phyloP scores from a whole-genome alignment of 768 basidiomycete genomes.

The Trametes sanguinea region DNA sequence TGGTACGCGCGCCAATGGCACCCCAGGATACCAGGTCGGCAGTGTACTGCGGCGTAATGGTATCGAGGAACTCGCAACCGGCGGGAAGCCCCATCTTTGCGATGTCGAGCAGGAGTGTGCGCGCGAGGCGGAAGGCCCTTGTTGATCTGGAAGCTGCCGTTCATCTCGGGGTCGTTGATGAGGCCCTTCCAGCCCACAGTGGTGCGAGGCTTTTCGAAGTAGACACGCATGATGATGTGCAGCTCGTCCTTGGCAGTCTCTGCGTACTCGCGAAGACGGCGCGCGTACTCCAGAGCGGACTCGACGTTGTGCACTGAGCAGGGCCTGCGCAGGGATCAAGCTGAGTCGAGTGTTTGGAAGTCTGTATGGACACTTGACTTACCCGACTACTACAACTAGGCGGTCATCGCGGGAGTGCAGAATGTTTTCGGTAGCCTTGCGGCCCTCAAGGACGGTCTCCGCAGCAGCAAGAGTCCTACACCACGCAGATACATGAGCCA shows the following conservation, averaged over 20 bases:
- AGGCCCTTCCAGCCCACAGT: conserved; percentile 99
- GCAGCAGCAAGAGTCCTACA: conserved; percentile 74
- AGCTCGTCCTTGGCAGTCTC: conserved; percentile 81
- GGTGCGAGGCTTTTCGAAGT: conserved; percentile 96
- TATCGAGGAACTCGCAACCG: conserved; percentile 95
- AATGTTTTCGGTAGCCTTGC: conserved; percentile 74
- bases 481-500: neutral
- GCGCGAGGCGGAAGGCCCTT: conserved; percentile 88
- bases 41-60: conserved; percentile 82
- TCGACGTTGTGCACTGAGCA: conserved; percentile 94
- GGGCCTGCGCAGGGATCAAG: conserved; percentile 50
- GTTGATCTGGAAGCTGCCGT: conserved; percentile 94
- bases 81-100: conserved; percentile 89
- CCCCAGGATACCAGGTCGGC: conserved; percentile 95
- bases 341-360: neutral
- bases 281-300: conserved; percentile 86
- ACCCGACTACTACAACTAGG: conserved; percentile 90
- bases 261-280: conserved; percentile 75
- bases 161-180: conserved; percentile 96
- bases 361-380: conserved; percentile 42
- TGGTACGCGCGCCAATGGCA: conserved; percentile 92
- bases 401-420: conserved; percentile 89
- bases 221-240: conserved; percentile 95
- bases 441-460: conserved; percentile 87
- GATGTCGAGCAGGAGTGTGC: conserved; percentile 84